These are phyloP conservation scores for Phytophthora hibernalis DNA, from an alignment of 352 stramenopile species.

Conservation along the genomic window DNA sequence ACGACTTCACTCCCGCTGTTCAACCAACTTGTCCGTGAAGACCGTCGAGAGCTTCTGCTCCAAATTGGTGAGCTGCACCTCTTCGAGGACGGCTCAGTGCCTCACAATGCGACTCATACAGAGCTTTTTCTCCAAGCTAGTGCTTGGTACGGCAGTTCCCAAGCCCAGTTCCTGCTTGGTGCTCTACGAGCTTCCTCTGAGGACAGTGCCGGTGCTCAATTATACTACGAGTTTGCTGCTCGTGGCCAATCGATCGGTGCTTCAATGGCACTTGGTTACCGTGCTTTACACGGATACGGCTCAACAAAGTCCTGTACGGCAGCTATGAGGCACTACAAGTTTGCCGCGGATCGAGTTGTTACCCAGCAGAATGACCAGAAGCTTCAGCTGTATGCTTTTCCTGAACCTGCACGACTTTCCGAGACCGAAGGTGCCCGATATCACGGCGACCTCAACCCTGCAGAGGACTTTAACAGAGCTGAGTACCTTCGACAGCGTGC, in stretches of 20 bases:
- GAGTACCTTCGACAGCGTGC: constrained; percentile 63
- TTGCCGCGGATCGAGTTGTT: constrained; percentile 63
- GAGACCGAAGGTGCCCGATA: constrained; percentile 43
- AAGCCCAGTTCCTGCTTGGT: constrained; percentile 60
- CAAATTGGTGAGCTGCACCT: constrained; percentile 54
- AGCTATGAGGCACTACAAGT: constrained; percentile 80
- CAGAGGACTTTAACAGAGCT: constrained; percentile 49
- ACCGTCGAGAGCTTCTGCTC: constrained; percentile 37
- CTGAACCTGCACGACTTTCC: constrained; percentile 39
- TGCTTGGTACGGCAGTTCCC: constrained; percentile 34
- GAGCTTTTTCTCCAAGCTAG: constrained; percentile 51
- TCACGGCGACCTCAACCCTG: constrained; percentile 18
- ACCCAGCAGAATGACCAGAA: constrained; percentile 25
- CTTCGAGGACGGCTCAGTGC: constrained; percentile 16
- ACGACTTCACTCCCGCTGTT: constrained; percentile 35
- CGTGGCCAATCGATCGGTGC: constrained; percentile 45
- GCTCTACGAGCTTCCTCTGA: constrained; percentile 28
- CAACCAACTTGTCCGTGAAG: constrained; percentile 24
- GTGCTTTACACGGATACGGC: constrained; percentile 59
- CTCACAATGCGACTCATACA: constrained; percentile 29
- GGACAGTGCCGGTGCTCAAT: constrained; percentile 23
- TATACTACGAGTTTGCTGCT: constrained; percentile 75
- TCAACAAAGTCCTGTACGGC: constrained; percentile 57
- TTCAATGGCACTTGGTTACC: constrained; percentile 78
- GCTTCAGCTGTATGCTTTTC: constrained; percentile 43